Base-by-base conservation (phyloP, 2,329 filamentous ascomycete species). In the Cytospora mali region DNA sequence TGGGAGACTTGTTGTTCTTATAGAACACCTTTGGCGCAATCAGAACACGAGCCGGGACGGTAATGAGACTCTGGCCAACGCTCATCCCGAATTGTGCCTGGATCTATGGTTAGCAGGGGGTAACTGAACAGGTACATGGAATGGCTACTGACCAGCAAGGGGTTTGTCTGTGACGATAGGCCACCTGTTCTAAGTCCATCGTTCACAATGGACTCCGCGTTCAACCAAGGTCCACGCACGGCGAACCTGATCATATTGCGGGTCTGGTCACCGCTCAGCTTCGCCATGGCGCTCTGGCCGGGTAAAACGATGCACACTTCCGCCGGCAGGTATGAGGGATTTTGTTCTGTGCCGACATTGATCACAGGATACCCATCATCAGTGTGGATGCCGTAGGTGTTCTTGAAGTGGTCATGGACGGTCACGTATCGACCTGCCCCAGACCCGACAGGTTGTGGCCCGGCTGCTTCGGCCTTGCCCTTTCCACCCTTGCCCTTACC, bases 1-100 rank as follows among this genome's bases (percentile, higher is more conserved):
- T 25, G 3, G 64, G 67, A 6, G 68, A 33, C n/a, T 69, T 71
- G 18, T 69, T 70, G 13, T 71, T 27, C 27, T 48, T 68, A 68
- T 91, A 91, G 3, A 74, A 72, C 35, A 91, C 73, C 0, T 69
- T 70, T 0, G 88, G 88, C 0, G 79, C 68, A 0, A 65, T 57
- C 0, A 92, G 77, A 7, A 91, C 79, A 3, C 88, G 82, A 10
- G 84, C 88, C 3, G 78, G 78, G 0, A 92, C 87, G 0, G 86
- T 88, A 53, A 92, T 78, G 62, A 92, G 77, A 2, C 74, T 71
- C 0, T 75, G 73, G 0, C 73, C 71, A 3, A 86, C 75, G 0
- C 71, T 72, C 65, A 90, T 77, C 1, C 84, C 85, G n/a, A 66
- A 66, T 27, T 61, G 31, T n/a, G 39, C 55, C 64, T 65, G 48